These are phyloP conservation scores for Syncephalastrum monosporum DNA, from an alignment of 371 early-diverging fungal genomes.

Conservation along the genomic window DNA sequence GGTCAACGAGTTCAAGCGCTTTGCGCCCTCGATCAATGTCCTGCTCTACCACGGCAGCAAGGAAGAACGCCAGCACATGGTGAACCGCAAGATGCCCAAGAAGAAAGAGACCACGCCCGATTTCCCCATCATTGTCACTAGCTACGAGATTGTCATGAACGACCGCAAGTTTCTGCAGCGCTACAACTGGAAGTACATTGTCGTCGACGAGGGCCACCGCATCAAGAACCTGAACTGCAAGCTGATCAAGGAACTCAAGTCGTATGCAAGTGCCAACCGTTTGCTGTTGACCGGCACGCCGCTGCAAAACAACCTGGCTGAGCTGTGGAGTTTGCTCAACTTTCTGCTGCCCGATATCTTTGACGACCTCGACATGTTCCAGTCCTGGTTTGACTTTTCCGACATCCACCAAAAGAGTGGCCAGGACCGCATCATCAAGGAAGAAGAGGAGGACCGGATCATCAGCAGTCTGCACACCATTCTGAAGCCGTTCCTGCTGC, in stretches of 20 bases:
- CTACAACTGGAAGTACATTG: conserved; percentile 85
- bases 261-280: conserved; percentile 81
- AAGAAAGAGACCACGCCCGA: conserved; percentile 45
- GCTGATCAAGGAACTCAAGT: conserved; percentile 84
- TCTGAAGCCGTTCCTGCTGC: conserved; percentile 91
- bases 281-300: conserved; percentile 93
- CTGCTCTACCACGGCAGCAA: conserved; percentile 90
- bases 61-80: conserved; percentile 74
- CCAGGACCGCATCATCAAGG: conserved; percentile 68
- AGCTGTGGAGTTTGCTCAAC: conserved; percentile 94
- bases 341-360: conserved; percentile 92
- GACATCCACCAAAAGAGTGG: conserved; percentile 70
- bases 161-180: conserved; percentile 72
- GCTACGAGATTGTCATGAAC: conserved; percentile 90
- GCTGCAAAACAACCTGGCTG: conserved; percentile 91
- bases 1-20: conserved; percentile 93
- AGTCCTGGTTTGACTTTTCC: conserved; percentile 85
- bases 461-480: conserved; percentile 87
- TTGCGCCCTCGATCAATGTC: conserved; percentile 86
- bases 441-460: conserved; percentile 70
- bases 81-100: conserved; percentile 66
- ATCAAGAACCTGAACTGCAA: conserved; percentile 93
- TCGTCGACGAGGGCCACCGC: conserved; percentile 96
- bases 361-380: conserved; percentile 80
- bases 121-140: conserved; percentile 86